phyloP scores from a whole-genome alignment of 2,329 filamentous ascomycete genomes.

The Colletotrichum neosansevieriae region DNA sequence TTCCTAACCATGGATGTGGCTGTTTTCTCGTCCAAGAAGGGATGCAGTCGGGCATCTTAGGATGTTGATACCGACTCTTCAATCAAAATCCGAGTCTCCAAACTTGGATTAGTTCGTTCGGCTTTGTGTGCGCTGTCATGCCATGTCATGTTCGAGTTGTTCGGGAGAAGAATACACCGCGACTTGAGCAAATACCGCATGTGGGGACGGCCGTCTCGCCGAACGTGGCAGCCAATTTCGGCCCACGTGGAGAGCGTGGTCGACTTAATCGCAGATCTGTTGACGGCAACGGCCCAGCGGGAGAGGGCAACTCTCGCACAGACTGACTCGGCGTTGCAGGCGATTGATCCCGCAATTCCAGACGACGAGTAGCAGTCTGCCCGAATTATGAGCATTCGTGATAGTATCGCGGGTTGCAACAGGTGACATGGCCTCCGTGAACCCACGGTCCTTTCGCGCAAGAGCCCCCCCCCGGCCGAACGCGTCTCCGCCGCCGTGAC shows the following conservation, averaged over 20 bases:
- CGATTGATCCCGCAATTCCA: conserved; percentile 27
- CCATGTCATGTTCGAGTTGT: not conserved
- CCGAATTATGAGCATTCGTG: not conserved
- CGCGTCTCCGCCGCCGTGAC: conserved; percentile 8
- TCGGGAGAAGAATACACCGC: not conserved
- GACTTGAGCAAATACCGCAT: conserved; percentile 25
- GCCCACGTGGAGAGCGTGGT: conserved; percentile 20
- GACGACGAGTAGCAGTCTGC: not conserved
- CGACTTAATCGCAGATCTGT: conserved; percentile 22
- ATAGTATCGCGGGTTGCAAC: not conserved
- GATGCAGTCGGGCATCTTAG: not conserved
- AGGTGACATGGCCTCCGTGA: not conserved
- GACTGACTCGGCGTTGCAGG: conserved; percentile 25
- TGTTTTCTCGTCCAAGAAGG: not conserved
- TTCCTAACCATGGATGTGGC: conserved; percentile 15
- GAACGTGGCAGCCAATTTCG: conserved; percentile 23
- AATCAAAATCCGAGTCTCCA: conserved; percentile 3
- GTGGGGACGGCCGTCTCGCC: conserved; percentile 12
- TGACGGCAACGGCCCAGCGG: not conserved
- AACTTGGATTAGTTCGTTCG: not conserved
- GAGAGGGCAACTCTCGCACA: conserved; percentile 21
- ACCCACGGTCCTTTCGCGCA: not conserved
- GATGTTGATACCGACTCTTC: not conserved
- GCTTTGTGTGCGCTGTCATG: not conserved
- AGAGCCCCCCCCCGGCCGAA: not conserved